Base-by-base conservation (phyloP, 306 rosid genomes). In the Lotus japonicus region DNA sequence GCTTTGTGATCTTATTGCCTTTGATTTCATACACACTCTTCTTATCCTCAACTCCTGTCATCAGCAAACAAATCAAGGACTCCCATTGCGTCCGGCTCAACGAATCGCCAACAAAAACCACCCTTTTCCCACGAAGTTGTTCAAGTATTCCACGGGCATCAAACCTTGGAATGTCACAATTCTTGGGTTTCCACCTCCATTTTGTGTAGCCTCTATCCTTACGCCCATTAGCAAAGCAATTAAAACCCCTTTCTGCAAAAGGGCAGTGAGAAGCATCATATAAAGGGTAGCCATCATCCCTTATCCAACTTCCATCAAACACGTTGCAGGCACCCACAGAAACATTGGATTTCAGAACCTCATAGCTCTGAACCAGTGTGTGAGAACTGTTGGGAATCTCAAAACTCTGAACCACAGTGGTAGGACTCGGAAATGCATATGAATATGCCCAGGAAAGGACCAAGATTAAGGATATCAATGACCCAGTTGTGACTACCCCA, bases 31-130 rank as follows among this genome's bases (percentile, higher is more conserved):
- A 86, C 13, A 94, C 96, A 75, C 86, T 88, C 51, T 44, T 83
- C 84, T 82, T 88, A 64, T 90, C 66, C 58, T 94, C 88, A 71
- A 94, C 88, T 23, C 95, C 99, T 5, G 85, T 81, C 97, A 86
- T 83, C 10, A 94, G 83, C 85, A 94, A 60, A 65, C 97, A 88
- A 53, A 90, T 81, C 80, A 87, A 81, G 50, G 99, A 94, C 79
- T 90, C 99, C 99, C 97, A 90, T 49, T 94, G 99, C 3, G 99
- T 88, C 79, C 99, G 81, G 69, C 96, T 84, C 86, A 94, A 69
- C 11, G 96, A 94, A 71, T 94, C 99, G 0, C 99, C 99, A 1
- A 94, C 95, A 56, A 94, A 85, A 64, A 88, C 95, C 15, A 88
- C 90, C 41, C 97, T 59, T 71, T 88, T 94, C 64, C 98, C 97